Conservation (phyloP, 805 yeast species). For the Starmerella floricola region DNA sequence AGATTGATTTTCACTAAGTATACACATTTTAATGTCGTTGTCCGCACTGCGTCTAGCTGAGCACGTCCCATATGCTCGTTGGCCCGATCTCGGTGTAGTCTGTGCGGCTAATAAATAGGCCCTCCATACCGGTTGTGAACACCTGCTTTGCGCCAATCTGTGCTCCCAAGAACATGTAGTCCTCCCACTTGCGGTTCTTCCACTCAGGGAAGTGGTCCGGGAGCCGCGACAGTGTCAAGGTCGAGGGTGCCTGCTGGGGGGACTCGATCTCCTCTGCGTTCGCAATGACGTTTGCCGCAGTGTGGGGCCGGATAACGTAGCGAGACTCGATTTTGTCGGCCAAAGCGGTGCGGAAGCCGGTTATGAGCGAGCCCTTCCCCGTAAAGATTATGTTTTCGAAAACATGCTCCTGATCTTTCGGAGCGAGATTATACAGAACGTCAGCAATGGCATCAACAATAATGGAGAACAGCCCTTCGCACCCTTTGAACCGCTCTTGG, state of each 20-base stretch:
- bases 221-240: constrained; percentile 51
- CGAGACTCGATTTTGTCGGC: constrained; percentile 45
- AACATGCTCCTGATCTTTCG: constrained; percentile 62
- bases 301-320: constrained; percentile 35
- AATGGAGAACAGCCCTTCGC: constrained; percentile 43
- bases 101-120: constrained; percentile 51
- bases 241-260: constrained; percentile 63
- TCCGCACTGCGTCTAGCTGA: constrained; percentile 1
- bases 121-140: constrained; percentile 53
- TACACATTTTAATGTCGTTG: background rate
- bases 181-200: constrained; percentile 70
- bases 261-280: constrained; percentile 20
- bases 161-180: constrained; percentile 71
- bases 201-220: constrained; percentile 94
- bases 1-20: background rate
- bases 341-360: constrained; percentile 65
- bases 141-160: constrained; percentile 79
- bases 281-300: constrained; percentile 5
- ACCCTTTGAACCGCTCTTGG: constrained; percentile 77
- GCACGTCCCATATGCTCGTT: constrained; percentile 59
- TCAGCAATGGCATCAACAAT: constrained; percentile 45
- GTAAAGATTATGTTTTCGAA: constrained; percentile 71
- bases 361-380: constrained; percentile 66
- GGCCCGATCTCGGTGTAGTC: constrained; percentile 75
- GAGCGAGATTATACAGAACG: constrained; percentile 47